Evolutionary conservation across 2,329 filamentous ascomycete genomes (phyloP).

Genomic region (Xenosphaeropsis pyriputrescens): DNA sequence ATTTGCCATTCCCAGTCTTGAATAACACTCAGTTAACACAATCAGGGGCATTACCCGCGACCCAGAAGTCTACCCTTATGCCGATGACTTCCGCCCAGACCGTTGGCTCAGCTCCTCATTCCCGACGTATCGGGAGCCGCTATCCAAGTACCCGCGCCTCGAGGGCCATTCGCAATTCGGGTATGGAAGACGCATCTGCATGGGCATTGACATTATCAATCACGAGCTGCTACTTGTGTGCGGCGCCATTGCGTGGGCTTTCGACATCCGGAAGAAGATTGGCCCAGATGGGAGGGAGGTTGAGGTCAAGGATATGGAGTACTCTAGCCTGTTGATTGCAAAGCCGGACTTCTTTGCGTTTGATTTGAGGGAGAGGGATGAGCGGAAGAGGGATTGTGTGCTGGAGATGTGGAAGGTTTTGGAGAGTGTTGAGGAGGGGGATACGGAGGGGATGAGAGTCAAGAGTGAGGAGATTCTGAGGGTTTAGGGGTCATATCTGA

Average conservation of each 20-base stretch:
- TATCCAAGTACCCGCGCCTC: conserved; percentile 47
- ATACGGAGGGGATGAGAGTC: too few relatives aligned
- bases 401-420: conserved; percentile 12
- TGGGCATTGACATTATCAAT: conserved; percentile 47
- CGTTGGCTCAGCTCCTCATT: conserved; percentile 46
- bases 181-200: conserved; percentile 46
- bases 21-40: neutral
- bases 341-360: conserved; percentile 32
- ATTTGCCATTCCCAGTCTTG: too few relatives aligned
- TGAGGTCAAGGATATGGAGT: conserved; percentile 6
- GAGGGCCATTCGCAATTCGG: conserved; percentile 51
- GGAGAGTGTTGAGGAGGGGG: too few relatives aligned
- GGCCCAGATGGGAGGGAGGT: conserved; percentile 8
- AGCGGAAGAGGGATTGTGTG: conserved; percentile 22
- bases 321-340: conserved; percentile 23
- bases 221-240: conserved; percentile 38
- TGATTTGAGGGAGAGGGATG: conserved; percentile 25
- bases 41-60: conserved; percentile 34
- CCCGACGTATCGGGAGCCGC: conserved; percentile 50
- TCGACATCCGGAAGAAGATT: conserved; percentile 21
- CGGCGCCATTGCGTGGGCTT: conserved; percentile 32
- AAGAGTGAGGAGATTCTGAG: too few relatives aligned
- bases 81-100: conserved; percentile 46
- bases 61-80: conserved; percentile 42
- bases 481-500: too few relatives aligned